Evolutionary conservation across 768 basidiomycete species (phyloP).

Genomic region (Naganishia friedmannii): DNA sequence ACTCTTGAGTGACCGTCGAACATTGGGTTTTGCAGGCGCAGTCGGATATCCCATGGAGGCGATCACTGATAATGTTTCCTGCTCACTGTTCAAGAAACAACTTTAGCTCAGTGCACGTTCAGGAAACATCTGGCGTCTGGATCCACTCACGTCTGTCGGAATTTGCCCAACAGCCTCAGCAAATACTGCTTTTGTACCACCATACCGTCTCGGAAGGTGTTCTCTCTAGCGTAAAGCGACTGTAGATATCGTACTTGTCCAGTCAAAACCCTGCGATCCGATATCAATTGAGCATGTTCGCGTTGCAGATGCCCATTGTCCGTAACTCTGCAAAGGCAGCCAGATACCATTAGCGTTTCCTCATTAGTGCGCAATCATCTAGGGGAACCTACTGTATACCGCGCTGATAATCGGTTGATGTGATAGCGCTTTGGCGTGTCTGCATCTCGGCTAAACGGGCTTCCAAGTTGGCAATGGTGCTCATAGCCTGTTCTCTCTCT

Average conservation of each 20-base stretch:
- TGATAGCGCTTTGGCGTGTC: neutral
- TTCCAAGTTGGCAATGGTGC: slow-evolving; percentile 20
- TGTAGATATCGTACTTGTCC: slow-evolving; percentile 89
- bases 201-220: slow-evolving; percentile 70
- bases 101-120: neutral
- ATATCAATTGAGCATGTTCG: slow-evolving; percentile 8
- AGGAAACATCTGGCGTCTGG: neutral
- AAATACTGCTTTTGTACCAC: slow-evolving; percentile 86
- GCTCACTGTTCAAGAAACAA: slow-evolving; percentile 36
- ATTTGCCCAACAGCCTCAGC: slow-evolving; percentile 62
- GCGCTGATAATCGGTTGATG: neutral
- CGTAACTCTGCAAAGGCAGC: neutral
- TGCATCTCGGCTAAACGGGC: slow-evolving; percentile 3
- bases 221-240: slow-evolving; percentile 83
- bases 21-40: slow-evolving; percentile 28
- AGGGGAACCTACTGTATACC: neutral
- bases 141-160: slow-evolving; percentile 46
- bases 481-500: slow-evolving; percentile 1
- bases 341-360: neutral
- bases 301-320: neutral
- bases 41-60: slow-evolving; percentile 49
- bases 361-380: neutral
- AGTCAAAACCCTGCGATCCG: slow-evolving; percentile 82
- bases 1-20: slow-evolving; percentile 38
- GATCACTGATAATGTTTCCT: slow-evolving; percentile 46